phyloP scores from a whole-genome alignment of 2,329 filamentous ascomycete genomes.

The Biscogniauxia sp. region DNA sequence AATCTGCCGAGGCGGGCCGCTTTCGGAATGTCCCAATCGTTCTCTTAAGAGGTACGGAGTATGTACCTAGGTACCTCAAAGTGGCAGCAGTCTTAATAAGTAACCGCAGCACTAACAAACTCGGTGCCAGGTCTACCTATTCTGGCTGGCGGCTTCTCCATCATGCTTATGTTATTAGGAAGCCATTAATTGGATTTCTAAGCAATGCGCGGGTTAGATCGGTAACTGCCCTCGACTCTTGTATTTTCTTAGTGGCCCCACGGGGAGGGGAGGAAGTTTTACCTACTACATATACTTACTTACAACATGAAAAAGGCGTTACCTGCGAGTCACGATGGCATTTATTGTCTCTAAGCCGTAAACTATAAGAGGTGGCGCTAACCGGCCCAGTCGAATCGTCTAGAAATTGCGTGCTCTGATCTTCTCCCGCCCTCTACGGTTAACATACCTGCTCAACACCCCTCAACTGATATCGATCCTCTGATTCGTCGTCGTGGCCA shows the following conservation, averaged over 20 bases:
- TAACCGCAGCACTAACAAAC: constrained; percentile 6
- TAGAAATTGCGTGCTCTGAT: constrained; percentile 5
- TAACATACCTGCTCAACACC: constrained; percentile 14
- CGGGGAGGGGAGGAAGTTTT: background rate
- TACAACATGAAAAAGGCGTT: no score
- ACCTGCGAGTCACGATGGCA: background rate
- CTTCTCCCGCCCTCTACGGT: constrained; percentile 1
- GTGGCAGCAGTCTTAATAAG: background rate
- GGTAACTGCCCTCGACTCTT: constrained; percentile 5
- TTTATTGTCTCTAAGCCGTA: background rate
- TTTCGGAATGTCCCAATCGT: constrained; percentile 6
- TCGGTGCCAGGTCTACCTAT: no score
- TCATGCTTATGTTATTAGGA: background rate
- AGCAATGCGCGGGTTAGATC: constrained; percentile 28
- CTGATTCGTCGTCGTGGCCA: constrained; percentile 20
- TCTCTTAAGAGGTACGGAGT: no score
- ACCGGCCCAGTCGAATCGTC: background rate
- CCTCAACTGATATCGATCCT: constrained; percentile 7
- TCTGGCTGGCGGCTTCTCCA: background rate
- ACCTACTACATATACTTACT: background rate
- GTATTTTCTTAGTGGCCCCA: background rate
- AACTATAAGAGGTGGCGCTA: background rate
- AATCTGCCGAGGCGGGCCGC: constrained; percentile 24
- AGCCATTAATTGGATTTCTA: constrained; percentile 31
- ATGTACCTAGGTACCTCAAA: no score